A percentile compares a stretch with the other conserved stretches of the same genome.
phyloP scores from a whole-genome alignment of 495 filamentous ascomycete species.

The Daldinia decipiens region DNA sequence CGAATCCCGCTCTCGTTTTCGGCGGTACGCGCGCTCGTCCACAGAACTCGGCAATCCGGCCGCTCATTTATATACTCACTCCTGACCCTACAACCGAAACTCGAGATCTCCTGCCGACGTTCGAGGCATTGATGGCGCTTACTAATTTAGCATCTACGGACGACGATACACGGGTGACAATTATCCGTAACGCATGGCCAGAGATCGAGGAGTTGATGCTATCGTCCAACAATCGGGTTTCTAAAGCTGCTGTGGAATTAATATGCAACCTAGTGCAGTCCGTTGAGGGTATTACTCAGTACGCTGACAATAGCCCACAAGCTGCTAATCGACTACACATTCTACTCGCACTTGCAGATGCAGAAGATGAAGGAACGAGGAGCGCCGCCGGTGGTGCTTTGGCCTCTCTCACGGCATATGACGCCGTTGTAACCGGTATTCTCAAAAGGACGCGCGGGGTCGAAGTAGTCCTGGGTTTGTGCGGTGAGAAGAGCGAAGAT shows the following conservation, averaged over 20 bases:
- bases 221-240: conserved; percentile 76
- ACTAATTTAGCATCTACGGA: conserved; percentile 90
- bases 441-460: conserved; percentile 74
- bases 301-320: conserved; percentile 73
- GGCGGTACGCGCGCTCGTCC: conserved; percentile 76
- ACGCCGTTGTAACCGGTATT: conserved; percentile 74
- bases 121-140: conserved; percentile 89
- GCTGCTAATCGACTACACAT: conserved; percentile 81
- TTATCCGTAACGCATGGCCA: conserved; percentile 76
- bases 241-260: conserved; percentile 86
- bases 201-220: conserved; percentile 85
- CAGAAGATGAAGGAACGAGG: conserved; percentile 80
- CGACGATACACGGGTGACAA: conserved; percentile 72
- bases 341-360: conserved; percentile 85
- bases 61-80: conserved; percentile 76
- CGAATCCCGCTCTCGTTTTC: conserved; percentile 87
- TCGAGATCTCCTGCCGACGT: conserved; percentile 85
- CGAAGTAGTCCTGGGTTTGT: conserved; percentile 75
- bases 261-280: conserved; percentile 90
- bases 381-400: conserved; percentile 88
- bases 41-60: conserved; percentile 78
- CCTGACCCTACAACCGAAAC: conserved; percentile 68
- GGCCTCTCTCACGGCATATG: conserved; percentile 82
- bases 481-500: conserved; percentile 77
- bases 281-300: conserved; percentile 76